phyloP scores from a whole-genome alignment of 192 early-diverging fungal species.

The Linnemannia hyalina region DNA sequence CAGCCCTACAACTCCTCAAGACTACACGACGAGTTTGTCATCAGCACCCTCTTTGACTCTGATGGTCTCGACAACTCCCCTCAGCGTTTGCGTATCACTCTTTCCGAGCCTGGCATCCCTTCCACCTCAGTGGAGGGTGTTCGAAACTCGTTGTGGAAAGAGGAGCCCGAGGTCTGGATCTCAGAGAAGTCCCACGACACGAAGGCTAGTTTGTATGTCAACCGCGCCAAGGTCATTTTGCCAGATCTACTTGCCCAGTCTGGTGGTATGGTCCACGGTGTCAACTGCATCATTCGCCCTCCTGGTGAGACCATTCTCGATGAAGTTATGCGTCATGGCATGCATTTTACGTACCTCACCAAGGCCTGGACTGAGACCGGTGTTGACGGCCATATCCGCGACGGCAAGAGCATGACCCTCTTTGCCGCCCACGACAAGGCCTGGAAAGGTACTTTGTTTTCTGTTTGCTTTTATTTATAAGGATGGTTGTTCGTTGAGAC shows the following conservation, averaged over 20 bases:
- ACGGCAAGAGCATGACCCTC: slow-evolving; percentile 37
- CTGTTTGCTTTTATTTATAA: background rate
- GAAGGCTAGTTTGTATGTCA: slow-evolving; percentile 10
- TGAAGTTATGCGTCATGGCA: slow-evolving; percentile 28
- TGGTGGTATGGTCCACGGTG: slow-evolving; percentile 43
- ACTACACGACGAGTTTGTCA: slow-evolving; percentile 12
- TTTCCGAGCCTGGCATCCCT: slow-evolving; percentile 17
- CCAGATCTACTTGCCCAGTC: slow-evolving; percentile 28
- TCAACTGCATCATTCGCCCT: slow-evolving; percentile 31
- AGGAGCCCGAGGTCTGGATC: slow-evolving; percentile 34
- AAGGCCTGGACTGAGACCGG: slow-evolving; percentile 41
- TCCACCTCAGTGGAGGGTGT: background rate
- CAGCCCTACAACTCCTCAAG: slow-evolving; percentile 23
- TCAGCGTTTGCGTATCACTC: slow-evolving; percentile 36
- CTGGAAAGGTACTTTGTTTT: slow-evolving; percentile 24
- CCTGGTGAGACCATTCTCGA: slow-evolving; percentile 37
- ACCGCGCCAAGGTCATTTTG: slow-evolving; percentile 25
- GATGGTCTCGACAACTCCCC: slow-evolving; percentile 32
- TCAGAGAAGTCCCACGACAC: background rate
- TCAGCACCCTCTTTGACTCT: slow-evolving; percentile 29
- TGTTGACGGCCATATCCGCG: slow-evolving; percentile 26
- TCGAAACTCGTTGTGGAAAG: slow-evolving; percentile 13
- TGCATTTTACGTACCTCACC: slow-evolving; percentile 25
- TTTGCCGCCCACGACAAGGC: slow-evolving; percentile 42
- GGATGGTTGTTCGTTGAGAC: background rate